Base-by-base conservation (phyloP, 805 yeast genomes). In the Starmerella etchellsii region DNA sequence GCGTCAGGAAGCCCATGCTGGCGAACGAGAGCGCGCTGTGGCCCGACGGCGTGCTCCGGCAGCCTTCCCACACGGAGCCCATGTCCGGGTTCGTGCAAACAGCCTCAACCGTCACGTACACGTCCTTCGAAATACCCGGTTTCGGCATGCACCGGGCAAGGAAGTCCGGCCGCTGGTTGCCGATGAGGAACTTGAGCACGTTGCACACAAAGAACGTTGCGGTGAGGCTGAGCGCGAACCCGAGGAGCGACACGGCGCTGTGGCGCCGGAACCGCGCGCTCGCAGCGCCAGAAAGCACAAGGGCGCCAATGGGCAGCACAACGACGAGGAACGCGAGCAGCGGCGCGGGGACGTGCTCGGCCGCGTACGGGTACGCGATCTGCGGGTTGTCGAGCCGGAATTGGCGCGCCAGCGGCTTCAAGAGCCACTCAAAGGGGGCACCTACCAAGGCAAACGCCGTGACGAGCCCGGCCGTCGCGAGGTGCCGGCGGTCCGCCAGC, bases 131-230 rank as follows among this genome's bases (percentile, higher is more conserved):
- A 0, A 87, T 69, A 37, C 64, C 76, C 1, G 61, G 44, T 11
- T 62, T 64, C 3, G 95, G 95, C 18, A 68, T 56, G 59, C 97
- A 88, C 51, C 97, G 70, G 5, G 85, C 82, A 39, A 88, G 61
- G 56, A 87, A 82, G 60, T 88, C 98, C 0, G 98, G 98, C 44
- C 98, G 68, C 46, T 79, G 82, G 55, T 95, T 71, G 4, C 95
- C 96, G 41, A 88, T 73, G 74, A 81, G 75, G 55, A 79, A 76
- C 63, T 88, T 88, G 44, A 83, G 57, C 14, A 77, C 64, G 54
- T 83, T 83, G 3, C 94, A 82, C 38, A 80, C 54, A 23, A 78
- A 63, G 31, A 74, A 67, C 23, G 81, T 74, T 13, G 76, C 60
- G 16, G 74, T 66, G 42, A 80, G 64, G 0, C 85, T 67, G 1